Conservation (phyloP, 306 rosid genomes). For the Medicago lupulina region DNA sequence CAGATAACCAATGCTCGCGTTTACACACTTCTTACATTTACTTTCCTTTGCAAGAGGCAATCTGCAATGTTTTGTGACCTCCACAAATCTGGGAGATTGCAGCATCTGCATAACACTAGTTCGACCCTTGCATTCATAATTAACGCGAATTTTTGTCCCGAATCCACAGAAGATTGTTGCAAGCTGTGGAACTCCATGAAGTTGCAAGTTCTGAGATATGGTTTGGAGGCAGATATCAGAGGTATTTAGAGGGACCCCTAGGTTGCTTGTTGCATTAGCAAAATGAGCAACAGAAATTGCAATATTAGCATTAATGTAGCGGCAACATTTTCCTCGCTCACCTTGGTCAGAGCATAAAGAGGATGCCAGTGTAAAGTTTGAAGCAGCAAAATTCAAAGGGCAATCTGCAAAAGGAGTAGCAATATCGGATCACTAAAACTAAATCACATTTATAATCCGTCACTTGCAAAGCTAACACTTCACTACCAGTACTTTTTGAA, state of each 20-base stretch:
- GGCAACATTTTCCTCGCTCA: conserved; percentile 92
- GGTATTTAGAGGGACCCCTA: conserved; percentile 73
- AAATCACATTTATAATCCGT: conserved; percentile 33
- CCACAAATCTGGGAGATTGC: conserved; percentile 75
- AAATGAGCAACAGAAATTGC: conserved; percentile 82
- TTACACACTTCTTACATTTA: conserved; percentile 80
- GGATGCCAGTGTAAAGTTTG: conserved; percentile 83
- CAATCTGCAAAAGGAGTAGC: conserved; percentile 70
- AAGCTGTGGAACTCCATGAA: conserved; percentile 76
- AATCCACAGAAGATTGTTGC: conserved; percentile 85
- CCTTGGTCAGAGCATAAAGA: conserved; percentile 69
- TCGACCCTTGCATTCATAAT: conserved; percentile 85
- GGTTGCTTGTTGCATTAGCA: conserved; percentile 78
- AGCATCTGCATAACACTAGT: conserved; percentile 80
- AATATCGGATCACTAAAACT: conserved; percentile 37
- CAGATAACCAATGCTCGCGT: conserved; percentile 76
- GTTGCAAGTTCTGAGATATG: conserved; percentile 69
- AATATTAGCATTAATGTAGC: conserved; percentile 82
- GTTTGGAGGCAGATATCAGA: conserved; percentile 73
- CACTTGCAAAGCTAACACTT: conserved; percentile 17
- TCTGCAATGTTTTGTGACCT: conserved; percentile 68
- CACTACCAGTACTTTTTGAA: conserved; percentile 6
- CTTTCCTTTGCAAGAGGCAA: conserved; percentile 70
- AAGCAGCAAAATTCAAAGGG: conserved; percentile 78
- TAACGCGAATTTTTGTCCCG: conserved; percentile 83